A percentile compares a stretch with the other conserved stretches of the same genome.
phyloP scores from a whole-genome alignment of 2,329 filamentous ascomycete genomes.

The Pseudogymnoascus destructans region DNA sequence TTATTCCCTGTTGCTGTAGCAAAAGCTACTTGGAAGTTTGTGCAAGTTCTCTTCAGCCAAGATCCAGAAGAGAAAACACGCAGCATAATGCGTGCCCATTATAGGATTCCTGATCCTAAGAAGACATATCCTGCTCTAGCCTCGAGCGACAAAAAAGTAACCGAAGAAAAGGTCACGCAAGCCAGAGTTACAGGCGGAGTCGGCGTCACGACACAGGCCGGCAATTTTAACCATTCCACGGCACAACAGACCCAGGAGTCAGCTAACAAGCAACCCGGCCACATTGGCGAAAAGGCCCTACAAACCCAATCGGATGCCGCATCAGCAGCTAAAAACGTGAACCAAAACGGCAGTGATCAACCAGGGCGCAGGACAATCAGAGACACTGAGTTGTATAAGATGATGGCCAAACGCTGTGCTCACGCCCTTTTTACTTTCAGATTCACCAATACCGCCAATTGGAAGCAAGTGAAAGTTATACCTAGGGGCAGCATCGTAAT shows the following conservation, averaged over 20 bases:
- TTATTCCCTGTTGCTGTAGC: constrained; percentile 42
- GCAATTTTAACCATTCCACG: neutral
- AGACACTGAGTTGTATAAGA: constrained; percentile 3
- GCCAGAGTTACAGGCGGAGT: neutral
- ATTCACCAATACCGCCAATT: constrained; percentile 29
- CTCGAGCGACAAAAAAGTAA: neutral
- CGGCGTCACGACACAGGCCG: neutral
- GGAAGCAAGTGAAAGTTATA: constrained; percentile 33
- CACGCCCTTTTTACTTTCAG: constrained; percentile 22
- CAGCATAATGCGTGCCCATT: constrained; percentile 33
- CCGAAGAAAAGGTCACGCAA: neutral
- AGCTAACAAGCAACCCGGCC: neutral
- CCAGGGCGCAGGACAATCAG: constrained; percentile 9
- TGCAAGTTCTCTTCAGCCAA: constrained; percentile 34
- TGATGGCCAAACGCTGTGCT: constrained; percentile 18
- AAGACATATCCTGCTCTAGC: neutral
- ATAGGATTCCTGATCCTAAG: constrained; percentile 13
- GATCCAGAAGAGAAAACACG: constrained; percentile 32
- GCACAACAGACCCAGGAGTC: neutral
- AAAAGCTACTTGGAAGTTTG: constrained; percentile 39
- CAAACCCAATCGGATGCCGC: constrained; percentile 12
- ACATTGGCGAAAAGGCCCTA: neutral
- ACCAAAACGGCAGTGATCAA: constrained; percentile 10
- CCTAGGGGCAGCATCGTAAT: constrained; percentile 40
- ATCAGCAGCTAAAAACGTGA: constrained; percentile 10